These are phyloP conservation scores for Pistacia integerrima DNA, from an alignment of 345 rosid genomes.

Conservation along the genomic window DNA sequence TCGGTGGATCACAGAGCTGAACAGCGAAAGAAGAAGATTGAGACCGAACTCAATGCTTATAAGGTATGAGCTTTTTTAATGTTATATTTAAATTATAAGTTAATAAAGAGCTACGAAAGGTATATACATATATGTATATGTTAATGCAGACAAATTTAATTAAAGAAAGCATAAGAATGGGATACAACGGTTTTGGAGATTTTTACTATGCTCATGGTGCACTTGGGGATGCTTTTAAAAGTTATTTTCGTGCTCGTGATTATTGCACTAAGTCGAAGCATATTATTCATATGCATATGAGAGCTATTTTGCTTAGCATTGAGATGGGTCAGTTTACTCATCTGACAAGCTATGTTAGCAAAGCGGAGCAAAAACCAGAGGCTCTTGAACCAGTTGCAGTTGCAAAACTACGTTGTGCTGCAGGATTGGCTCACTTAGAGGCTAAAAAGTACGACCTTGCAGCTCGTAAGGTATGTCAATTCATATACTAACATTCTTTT, in stretches of 20 bases:
- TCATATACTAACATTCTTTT: neutral
- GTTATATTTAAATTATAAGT: too few species aligned
- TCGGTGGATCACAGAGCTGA: constrained; percentile 74
- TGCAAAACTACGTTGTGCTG: constrained; percentile 85
- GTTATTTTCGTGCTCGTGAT: constrained; percentile 87
- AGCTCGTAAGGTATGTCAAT: constrained; percentile 82
- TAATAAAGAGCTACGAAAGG: too few species aligned
- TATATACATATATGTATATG: too few species aligned
- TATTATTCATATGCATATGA: constrained; percentile 90
- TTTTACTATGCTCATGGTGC: constrained; percentile 86
- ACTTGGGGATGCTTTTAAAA: constrained; percentile 87
- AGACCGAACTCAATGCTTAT: constrained; percentile 91
- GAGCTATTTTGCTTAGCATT: constrained; percentile 89
- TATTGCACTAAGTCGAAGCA: constrained; percentile 97
- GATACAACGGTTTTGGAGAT: constrained; percentile 96
- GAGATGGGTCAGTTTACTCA: constrained; percentile 97
- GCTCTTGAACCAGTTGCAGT: constrained; percentile 60
- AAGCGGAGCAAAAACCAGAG: constrained; percentile 88
- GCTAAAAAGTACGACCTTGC: constrained; percentile 91
- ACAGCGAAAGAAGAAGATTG: constrained; percentile 83
- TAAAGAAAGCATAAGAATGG: constrained; percentile 98
- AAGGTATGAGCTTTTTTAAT: constrained; percentile 44
- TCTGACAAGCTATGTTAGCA: constrained; percentile 86
- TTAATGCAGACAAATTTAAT: constrained; percentile 86
- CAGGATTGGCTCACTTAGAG: constrained; percentile 93